phyloP scores from a whole-genome alignment of 2,329 filamentous ascomycete genomes.

The Didymellaceae sp. region DNA sequence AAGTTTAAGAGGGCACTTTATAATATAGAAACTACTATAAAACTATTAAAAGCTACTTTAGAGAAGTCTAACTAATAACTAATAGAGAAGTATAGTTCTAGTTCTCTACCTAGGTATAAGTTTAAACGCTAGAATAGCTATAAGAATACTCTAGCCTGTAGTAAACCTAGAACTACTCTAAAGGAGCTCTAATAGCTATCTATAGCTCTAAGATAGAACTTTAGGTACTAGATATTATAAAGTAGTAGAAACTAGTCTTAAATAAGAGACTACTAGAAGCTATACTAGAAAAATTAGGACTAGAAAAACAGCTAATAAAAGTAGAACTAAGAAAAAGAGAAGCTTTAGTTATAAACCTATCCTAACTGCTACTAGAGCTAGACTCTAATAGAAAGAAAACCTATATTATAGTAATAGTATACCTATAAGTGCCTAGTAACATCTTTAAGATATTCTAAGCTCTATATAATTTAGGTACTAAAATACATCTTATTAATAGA shows the following conservation, averaged over 20 bases:
- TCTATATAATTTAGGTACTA: background rate
- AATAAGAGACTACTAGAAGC: background rate
- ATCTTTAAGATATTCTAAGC: background rate
- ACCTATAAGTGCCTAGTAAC: background rate
- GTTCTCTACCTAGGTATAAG: background rate
- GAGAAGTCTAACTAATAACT: background rate
- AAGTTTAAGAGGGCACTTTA: background rate
- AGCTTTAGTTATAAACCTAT: slow-evolving; percentile 1
- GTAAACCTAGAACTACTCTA: background rate
- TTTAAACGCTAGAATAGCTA: background rate
- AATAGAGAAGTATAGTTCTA: background rate
- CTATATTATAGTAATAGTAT: background rate
- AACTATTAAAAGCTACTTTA: too few species aligned
- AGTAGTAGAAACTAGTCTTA: background rate
- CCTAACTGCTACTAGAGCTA: background rate
- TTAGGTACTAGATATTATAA: background rate
- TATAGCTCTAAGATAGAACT: background rate
- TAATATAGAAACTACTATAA: background rate
- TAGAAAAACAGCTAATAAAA: background rate
- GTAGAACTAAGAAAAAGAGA: background rate
- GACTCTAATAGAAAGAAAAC: background rate
- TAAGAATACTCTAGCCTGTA: background rate
- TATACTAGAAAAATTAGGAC: background rate
- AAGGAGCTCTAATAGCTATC: background rate
- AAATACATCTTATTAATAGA: background rate